These are phyloP conservation scores for Pichia thaimueangensis DNA, from an alignment of 805 yeast genomes.

Conservation along the genomic window DNA sequence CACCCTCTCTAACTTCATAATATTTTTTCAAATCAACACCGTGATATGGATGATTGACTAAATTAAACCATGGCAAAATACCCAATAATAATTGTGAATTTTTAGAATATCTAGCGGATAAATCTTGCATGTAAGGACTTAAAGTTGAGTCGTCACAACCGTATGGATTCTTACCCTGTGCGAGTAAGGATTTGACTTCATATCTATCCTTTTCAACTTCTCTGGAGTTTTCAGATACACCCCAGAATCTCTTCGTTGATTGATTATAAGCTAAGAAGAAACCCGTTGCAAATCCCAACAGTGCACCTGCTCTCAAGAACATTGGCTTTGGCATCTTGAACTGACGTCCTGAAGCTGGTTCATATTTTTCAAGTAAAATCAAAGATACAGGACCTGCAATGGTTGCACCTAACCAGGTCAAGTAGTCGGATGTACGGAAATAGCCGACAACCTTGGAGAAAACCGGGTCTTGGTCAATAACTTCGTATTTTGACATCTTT, in stretches of 20 bases:
- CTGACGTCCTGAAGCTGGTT: constrained; percentile 40
- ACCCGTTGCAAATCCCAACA: constrained; percentile 67
- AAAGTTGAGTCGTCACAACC: constrained; percentile 49
- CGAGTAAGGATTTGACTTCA: constrained; percentile 61
- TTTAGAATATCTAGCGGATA: constrained; percentile 73
- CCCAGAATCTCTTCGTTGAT: constrained; percentile 70
- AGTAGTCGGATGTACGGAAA: constrained; percentile 63
- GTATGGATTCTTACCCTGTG: constrained; percentile 61
- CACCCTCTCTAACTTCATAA: constrained; percentile 51
- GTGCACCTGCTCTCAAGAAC: constrained; percentile 51
- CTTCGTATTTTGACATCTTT: constrained; percentile 27
- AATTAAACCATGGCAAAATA: constrained; percentile 76
- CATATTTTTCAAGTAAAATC: constrained; percentile 39
- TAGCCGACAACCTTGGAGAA: constrained; percentile 65
- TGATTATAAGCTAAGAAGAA: constrained; percentile 63
- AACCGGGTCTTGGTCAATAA: constrained; percentile 74
- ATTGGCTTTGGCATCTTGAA: constrained; percentile 47
- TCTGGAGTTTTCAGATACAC: constrained; percentile 62
- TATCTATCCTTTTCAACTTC: constrained; percentile 70
- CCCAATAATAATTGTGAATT: constrained; percentile 55
- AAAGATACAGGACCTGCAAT: constrained; percentile 44
- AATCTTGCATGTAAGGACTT: constrained; percentile 63
- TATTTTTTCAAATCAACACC: constrained; percentile 65
- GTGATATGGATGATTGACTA: constrained; percentile 75
- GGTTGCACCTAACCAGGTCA: constrained; percentile 41